Evolutionary conservation across 208 protist genomes (phyloP), one percentile per base, ranked within the genome.

Genomic region (Crithidia acanthocephali): DNA sequence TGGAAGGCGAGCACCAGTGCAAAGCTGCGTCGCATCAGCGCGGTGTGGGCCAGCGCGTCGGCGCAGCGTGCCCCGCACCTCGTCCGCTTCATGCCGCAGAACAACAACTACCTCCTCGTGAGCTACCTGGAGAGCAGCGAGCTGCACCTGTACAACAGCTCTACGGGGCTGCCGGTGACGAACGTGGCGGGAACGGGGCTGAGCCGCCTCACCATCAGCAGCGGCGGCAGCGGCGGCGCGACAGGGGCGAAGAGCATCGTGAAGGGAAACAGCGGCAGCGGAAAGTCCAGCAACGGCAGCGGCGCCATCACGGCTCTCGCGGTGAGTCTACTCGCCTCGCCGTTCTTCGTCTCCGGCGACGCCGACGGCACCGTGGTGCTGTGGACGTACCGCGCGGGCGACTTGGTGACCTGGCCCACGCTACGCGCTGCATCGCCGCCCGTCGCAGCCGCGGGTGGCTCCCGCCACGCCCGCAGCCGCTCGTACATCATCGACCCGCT

Each of bases 51-150:
- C 5, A 53, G 45, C 30, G 28, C 60, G 28, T 63, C 72, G 5
- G 58, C 58, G 48, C 58, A 40, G 58, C 76, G 48, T 8, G 69
- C 74, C 7, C 84, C 84, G 28, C 52, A 64, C 22, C 63, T 79
- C 27, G 80, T 84, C 16, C 60, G 72, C 25, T 93, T 93, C 63
- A 84, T 87, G 74, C 84, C 87, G 9, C 68, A 79, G 47, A 93
- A 93, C 73, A 90, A 90, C 75, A 93, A 93, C 67, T 93, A 88
- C 60, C 52, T 89, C 22, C 69, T 93, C 22, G 84, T 90, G 40
- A 81, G 74, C 60, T 84, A 76, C 57, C 57, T 74, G n/a, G 72
- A 74, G 35, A 68, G 79, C 47, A 71, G 62, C n/a, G 61, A 79
- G 25, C 53, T 90, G 28, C 68, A 74, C 18, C 65, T 93, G 16